A percentile compares a stretch with the other conserved stretches of the same genome.
These are phyloP conservation scores for Cyberlindnera nakhonratchasimensis DNA, from an alignment of 805 yeast species.

Conservation along the genomic window DNA sequence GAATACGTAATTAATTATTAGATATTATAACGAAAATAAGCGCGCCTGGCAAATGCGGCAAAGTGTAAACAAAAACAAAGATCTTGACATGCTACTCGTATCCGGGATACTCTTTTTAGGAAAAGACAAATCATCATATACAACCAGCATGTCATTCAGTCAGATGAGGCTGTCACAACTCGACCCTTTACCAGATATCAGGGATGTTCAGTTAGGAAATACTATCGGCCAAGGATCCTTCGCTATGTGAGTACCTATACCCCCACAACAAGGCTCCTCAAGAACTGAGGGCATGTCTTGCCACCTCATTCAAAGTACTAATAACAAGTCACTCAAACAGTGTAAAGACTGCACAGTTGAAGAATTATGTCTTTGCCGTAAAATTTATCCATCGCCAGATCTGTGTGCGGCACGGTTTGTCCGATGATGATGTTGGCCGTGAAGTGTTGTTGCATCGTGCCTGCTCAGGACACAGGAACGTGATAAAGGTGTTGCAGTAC, in stretches of 20 bases:
- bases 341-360: conserved; percentile 47
- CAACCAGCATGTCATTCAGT: conserved; percentile 14
- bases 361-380: conserved; percentile 46
- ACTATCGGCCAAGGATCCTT: conserved; percentile 68
- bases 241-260: conserved; percentile 42
- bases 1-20: neutral
- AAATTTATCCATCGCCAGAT: conserved; percentile 50
- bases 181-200: conserved; percentile 46
- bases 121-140: conserved; percentile 3
- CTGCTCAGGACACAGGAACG: conserved; percentile 57
- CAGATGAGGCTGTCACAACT: conserved; percentile 41
- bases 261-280: neutral
- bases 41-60: conserved; percentile 7
- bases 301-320: neutral
- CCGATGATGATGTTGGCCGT: conserved; percentile 41
- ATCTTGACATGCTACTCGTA: too few species aligned
- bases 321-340: conserved; percentile 20
- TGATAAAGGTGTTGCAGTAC: conserved; percentile 51
- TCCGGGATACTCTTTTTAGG: too few species aligned
- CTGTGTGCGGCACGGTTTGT: conserved; percentile 33
- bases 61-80: conserved; percentile 14
- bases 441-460: conserved; percentile 60
- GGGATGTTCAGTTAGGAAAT: conserved; percentile 43
- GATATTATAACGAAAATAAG: neutral
- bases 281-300: neutral